Percentiles rank a stretch among this genome's conserved stretches.
Conservation (phyloP, 306 rosid genomes). For the Citrullus amarus region DNA sequence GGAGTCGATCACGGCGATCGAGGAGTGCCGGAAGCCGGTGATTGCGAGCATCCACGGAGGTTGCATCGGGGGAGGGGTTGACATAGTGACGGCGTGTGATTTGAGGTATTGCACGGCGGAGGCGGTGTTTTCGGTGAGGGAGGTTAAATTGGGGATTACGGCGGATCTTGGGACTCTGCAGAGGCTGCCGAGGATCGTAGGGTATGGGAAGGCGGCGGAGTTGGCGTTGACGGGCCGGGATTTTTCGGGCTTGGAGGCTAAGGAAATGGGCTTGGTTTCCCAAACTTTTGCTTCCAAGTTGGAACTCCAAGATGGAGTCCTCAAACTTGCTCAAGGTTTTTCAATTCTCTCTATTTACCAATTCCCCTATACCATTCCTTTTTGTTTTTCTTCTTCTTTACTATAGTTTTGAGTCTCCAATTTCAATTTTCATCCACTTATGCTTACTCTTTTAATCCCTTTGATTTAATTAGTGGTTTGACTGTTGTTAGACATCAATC, state of each 20-base stretch:
- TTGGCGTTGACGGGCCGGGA: slow-evolving; percentile 72
- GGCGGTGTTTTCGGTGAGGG: slow-evolving; percentile 77
- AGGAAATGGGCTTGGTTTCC: slow-evolving; percentile 56
- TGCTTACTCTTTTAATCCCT: too few relatives aligned
- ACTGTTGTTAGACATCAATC: too few relatives aligned
- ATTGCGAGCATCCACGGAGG: slow-evolving; percentile 67
- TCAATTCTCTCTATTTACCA: neutral
- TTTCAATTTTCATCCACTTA: too few relatives aligned
- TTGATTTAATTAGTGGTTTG: too few relatives aligned
- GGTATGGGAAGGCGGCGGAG: slow-evolving; percentile 67
- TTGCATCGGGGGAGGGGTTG: slow-evolving; percentile 74
- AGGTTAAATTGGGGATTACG: slow-evolving; percentile 70
- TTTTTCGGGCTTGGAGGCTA: slow-evolving; percentile 66
- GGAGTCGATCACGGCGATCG: slow-evolving; percentile 58
- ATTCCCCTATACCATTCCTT: neutral
- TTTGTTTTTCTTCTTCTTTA: too few relatives aligned
- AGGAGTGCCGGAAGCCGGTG: slow-evolving; percentile 81
- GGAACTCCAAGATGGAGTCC: slow-evolving; percentile 36
- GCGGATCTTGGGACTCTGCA: slow-evolving; percentile 87
- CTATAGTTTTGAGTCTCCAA: too few relatives aligned
- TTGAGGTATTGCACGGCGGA: slow-evolving; percentile 55
- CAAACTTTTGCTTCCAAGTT: slow-evolving; percentile 30
- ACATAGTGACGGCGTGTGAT: slow-evolving; percentile 71
- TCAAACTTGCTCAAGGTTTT: slow-evolving; percentile 39
- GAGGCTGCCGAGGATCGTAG: slow-evolving; percentile 64